Evolutionary conservation across 176 grass and related monocot genomes (phyloP).

Genomic region (Aegilops sharonensis): DNA sequence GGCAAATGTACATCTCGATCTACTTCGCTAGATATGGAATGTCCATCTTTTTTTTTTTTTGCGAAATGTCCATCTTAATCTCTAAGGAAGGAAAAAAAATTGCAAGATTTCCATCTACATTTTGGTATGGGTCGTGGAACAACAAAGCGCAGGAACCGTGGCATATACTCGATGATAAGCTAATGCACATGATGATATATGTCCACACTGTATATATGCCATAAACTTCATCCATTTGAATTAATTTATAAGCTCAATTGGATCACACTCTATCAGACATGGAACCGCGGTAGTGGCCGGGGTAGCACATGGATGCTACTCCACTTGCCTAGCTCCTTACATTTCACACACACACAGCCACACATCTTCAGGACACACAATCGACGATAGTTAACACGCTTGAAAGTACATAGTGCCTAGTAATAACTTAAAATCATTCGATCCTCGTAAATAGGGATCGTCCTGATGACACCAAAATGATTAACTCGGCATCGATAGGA

Average conservation of each 20-base stretch:
- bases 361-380: neutral
- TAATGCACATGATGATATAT: neutral
- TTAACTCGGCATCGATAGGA: neutral
- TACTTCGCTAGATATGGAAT: neutral
- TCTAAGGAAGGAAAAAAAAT: neutral
- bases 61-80: neutral
- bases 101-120: neutral
- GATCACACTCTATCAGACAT: neutral
- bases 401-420: neutral
- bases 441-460: neutral
- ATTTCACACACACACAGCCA: neutral
- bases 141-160: neutral
- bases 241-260: neutral
- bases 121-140: neutral
- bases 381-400: neutral
- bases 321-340: conserved; percentile 17
- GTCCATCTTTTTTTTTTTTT: neutral
- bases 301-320: conserved; percentile 6
- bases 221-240: neutral
- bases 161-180: neutral
- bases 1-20: neutral
- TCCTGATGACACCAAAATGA: neutral
- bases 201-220: neutral
- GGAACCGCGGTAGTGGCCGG: neutral
- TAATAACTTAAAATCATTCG: neutral